These are phyloP conservation scores for Meredithiella fracta DNA, from an alignment of 2,329 filamentous ascomycete genomes.

Conservation along the genomic window DNA sequence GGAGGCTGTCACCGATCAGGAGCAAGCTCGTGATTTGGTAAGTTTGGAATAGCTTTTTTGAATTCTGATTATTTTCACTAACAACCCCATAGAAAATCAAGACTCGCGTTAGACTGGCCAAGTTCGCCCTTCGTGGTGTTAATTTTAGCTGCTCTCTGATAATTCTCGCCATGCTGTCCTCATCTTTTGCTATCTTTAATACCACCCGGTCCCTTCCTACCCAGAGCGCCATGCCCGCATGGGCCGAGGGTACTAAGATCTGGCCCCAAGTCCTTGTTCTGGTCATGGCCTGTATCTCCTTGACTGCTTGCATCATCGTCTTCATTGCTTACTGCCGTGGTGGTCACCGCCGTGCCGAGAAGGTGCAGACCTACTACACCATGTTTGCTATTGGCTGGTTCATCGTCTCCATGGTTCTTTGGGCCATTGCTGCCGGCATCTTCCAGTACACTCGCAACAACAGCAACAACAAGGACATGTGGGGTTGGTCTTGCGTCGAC, in stretches of 20 bases:
- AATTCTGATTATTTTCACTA: constrained; percentile 21
- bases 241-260: constrained; percentile 60
- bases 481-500: constrained; percentile 94
- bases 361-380: constrained; percentile 88
- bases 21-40: constrained; percentile 79
- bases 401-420: constrained; percentile 82
- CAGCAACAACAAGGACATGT: constrained; percentile 66
- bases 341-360: constrained; percentile 77
- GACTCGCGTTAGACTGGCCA: constrained; percentile 76
- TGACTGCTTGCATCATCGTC: constrained; percentile 61
- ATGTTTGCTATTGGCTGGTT: constrained; percentile 89
- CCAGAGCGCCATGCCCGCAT: constrained; percentile 68
- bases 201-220: constrained; percentile 58
- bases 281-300: constrained; percentile 60
- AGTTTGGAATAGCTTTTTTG: constrained; percentile 24
- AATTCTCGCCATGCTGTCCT: constrained; percentile 73
- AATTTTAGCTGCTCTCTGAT: constrained; percentile 96
- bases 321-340: constrained; percentile 78
- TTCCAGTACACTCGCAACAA: constrained; percentile 64
- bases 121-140: constrained; percentile 84
- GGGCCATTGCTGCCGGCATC: constrained; percentile 70
- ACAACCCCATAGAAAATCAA: constrained; percentile 59
- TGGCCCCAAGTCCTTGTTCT: constrained; percentile 88
- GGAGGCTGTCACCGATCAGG: constrained; percentile 64
- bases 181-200: constrained; percentile 87